Evolutionary conservation across 1,139 yeast genomes (phyloP), one percentile per base, ranked within the genome.

Genomic region (Candida sanyaensis): DNA sequence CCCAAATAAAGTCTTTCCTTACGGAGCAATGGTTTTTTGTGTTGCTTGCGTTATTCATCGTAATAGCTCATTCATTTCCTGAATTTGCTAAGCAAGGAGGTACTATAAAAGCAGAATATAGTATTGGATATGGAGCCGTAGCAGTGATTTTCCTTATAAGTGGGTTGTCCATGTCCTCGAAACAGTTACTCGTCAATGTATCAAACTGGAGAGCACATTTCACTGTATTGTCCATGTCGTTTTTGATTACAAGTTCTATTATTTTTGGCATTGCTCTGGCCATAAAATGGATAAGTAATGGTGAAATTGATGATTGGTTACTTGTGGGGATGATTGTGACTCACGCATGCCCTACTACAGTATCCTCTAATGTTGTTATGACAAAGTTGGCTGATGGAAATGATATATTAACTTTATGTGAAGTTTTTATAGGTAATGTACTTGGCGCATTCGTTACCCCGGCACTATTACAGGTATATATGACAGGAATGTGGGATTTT

Each of bases 361-460:
- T 90, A 13, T 83, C 93, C 0, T 90, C 92, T 4, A 90, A 90
- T 63, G 96, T 90, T 42, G 92, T 90, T 27, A 89, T 90, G 96
- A 90, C 97, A n/a, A 79, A 80, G 46, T 77, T 76, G 48, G 92
- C 96, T 0, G 84, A 85, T 56, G 96, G 96, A 5, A 88, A 89
- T 63, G 92, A 83, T 53, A 70, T 88, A 24, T 69, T 90, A 48
- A 86, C 96, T 23, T 71, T 89, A 11, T 86, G 95, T 64, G 96
- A 89, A 62, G 96, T 90, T 21, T 83, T 89, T 50, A 77, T 90
- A 40, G 97, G 96, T 2, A 90, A 91, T 60, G 62, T 90, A 42
- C 62, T 89, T 37, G 97, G 97, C 4, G 95, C 96, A 0, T 90
- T 90, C 58, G 73, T 91, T 27, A 87, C 96, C 0, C 97, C 97